A percentile compares a stretch with the other conserved stretches of the same genome.
phyloP scores from a whole-genome alignment of 1,139 yeast species.

The Geotrichum aggregatum region DNA sequence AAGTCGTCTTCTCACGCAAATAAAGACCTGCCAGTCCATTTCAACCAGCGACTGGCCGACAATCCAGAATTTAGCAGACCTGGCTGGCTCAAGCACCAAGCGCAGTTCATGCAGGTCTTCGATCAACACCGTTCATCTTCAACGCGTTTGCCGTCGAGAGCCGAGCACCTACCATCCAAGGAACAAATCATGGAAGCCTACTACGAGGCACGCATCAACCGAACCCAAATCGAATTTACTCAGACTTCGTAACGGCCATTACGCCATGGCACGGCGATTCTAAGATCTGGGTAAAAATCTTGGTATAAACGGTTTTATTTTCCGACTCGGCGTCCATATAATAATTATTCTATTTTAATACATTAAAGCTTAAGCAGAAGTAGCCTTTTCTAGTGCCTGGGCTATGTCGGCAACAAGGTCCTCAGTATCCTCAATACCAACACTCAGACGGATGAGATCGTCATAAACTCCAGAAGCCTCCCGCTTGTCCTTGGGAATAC shows the following conservation, averaged over 20 bases:
- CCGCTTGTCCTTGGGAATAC: constrained; percentile 77
- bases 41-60: constrained; percentile 1
- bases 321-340: too few relatives aligned
- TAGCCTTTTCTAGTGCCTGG: constrained; percentile 55
- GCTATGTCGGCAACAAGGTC: constrained; percentile 71
- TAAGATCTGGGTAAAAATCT: too few relatives aligned
- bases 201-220: neutral
- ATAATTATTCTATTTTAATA: neutral
- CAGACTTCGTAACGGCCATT: too few relatives aligned
- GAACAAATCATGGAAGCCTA: neutral
- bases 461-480: constrained; percentile 79
- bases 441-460: constrained; percentile 76
- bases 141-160: neutral
- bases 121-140: neutral
- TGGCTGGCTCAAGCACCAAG: neutral
- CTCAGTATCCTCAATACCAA: constrained; percentile 81
- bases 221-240: constrained; percentile 7
- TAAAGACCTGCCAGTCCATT: constrained; percentile 2
- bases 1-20: neutral
- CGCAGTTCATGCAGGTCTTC: constrained; percentile 1
- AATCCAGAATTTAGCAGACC: constrained; percentile 4
- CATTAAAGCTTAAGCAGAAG: constrained; percentile 21
- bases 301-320: too few relatives aligned
- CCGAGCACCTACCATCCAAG: neutral
- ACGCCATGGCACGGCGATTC: neutral